These are phyloP conservation scores for Penicillium soppii DNA, from an alignment of 495 filamentous ascomycete species.

Conservation along the genomic window DNA sequence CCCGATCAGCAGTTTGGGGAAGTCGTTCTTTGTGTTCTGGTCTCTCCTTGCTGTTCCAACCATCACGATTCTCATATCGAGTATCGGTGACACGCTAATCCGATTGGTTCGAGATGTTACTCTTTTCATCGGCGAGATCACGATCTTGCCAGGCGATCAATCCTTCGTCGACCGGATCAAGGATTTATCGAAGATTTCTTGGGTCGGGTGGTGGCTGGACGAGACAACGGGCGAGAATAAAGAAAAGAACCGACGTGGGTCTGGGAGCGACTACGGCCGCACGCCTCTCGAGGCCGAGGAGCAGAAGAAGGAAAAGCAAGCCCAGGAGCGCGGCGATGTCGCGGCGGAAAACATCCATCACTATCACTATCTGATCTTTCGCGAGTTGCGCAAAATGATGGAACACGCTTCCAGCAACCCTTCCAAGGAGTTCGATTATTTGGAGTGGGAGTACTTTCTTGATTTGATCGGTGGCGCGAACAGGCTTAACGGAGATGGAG, in stretches of 20 bases:
- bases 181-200: conserved; percentile 16
- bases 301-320: conserved; percentile 37
- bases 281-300: conserved; percentile 32
- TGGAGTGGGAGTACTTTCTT: conserved; percentile 82
- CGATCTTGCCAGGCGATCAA: conserved; percentile 70
- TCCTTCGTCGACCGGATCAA: conserved; percentile 20
- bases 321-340: conserved; percentile 42
- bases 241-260: not conserved
- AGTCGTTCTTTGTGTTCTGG: conserved; percentile 88
- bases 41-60: conserved; percentile 78
- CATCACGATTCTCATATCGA: conserved; percentile 80
- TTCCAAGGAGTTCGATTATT: conserved; percentile 69
- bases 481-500: conserved; percentile 30
- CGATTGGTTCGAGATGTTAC: conserved; percentile 67
- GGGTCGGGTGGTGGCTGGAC: conserved; percentile 23
- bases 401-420: conserved; percentile 58
- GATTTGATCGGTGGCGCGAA: conserved; percentile 68
- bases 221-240: conserved; percentile 20
- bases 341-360: conserved; percentile 49
- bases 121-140: conserved; percentile 67
- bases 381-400: conserved; percentile 67
- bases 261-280: not conserved
- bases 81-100: conserved; percentile 67
- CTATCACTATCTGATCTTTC: conserved; percentile 65
- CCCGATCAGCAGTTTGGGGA: conserved; percentile 68